Evolutionary conservation across 805 yeast genomes (phyloP), one percentile per base, ranked within the genome.

Genomic region (Wickerhamiella nectarea): DNA sequence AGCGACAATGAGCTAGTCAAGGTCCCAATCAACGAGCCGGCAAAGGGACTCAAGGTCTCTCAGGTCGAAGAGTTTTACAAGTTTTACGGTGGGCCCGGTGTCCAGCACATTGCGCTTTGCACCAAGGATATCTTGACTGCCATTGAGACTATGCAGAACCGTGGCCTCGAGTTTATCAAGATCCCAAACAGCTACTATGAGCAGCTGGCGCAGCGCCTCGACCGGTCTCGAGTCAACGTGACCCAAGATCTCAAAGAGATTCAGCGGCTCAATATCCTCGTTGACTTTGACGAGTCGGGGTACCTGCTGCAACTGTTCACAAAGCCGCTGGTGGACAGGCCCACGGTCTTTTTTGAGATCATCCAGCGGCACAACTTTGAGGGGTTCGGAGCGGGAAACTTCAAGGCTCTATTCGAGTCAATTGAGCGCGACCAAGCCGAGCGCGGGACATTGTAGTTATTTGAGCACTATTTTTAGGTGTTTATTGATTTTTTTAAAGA

Each of bases 331-430:
- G 71, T 72, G 48, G 87, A 78, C 54, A 67, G 94, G 31, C 95
- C 95, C 22, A 82, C 94, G 0, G 67, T 83, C 36, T 84, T 84
- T 56, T 65, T 84, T 50, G 94, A 84, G 58, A 70, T 84, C 19
- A 84, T 84, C 49, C 91, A 84, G 61, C 70, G 94, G 48, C 67
- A 70, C 52, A 79, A 81, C 54, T 87, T 81, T 57, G 71, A 78
- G 48, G 95, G 95, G 0, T 84, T 84, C 61, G 95, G 94, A 1
- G 85, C 85, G 40, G 94, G 94, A 1, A 84, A 86, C 48, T 84
- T 84, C 64, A 80, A 76, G 57, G 81, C 91, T 0, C 63, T 85
- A 31, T 84, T 81, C 56, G 87, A 83, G 56, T 74, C 80, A 6
- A 75, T 84, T 46, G 95, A 84, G 58, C 68, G 69, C n/a, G 87